Percentiles rank a stretch among this genome's conserved stretches.
These are phyloP conservation scores for Hemisphaericaspora xylanilytica DNA, from an alignment of 1,139 yeast genomes.

Conservation along the genomic window DNA sequence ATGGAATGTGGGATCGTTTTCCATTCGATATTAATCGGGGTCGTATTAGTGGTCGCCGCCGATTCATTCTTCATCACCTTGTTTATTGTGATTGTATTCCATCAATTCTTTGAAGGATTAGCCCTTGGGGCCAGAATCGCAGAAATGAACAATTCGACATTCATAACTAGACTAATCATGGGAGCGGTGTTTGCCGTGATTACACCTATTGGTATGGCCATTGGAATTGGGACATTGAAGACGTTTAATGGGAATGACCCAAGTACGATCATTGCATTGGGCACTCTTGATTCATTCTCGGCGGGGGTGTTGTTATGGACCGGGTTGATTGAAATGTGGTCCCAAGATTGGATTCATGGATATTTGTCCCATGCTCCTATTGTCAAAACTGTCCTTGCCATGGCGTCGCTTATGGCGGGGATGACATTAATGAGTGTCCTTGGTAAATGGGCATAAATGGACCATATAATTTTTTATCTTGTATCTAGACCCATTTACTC, in stretches of 20 bases:
- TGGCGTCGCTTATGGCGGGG: constrained; percentile 28
- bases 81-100: constrained; percentile 39
- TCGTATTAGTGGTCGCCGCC: constrained; percentile 38
- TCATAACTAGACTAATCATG: constrained; percentile 22
- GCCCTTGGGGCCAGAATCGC: constrained; percentile 42
- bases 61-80: constrained; percentile 33
- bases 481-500: neutral
- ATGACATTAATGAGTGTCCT: constrained; percentile 37
- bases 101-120: constrained; percentile 43
- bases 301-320: constrained; percentile 38
- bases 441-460: constrained; percentile 35
- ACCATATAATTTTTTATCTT: neutral
- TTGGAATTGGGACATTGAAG: constrained; percentile 33
- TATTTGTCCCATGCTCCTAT: constrained; percentile 20
- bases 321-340: constrained; percentile 34
- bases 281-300: constrained; percentile 33
- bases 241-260: constrained; percentile 31
- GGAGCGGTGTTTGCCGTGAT: constrained; percentile 30
- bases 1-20: constrained; percentile 43
- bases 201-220: constrained; percentile 39
- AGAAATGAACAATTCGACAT: constrained; percentile 32
- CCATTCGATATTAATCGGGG: constrained; percentile 43
- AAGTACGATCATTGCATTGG: constrained; percentile 29
- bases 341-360: constrained; percentile 35
- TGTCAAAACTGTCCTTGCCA: constrained; percentile 20